Evolutionary conservation across 257 asterid species (phyloP), one percentile per base, ranked within the genome.

Genomic region (Echites panduratus): DNA sequence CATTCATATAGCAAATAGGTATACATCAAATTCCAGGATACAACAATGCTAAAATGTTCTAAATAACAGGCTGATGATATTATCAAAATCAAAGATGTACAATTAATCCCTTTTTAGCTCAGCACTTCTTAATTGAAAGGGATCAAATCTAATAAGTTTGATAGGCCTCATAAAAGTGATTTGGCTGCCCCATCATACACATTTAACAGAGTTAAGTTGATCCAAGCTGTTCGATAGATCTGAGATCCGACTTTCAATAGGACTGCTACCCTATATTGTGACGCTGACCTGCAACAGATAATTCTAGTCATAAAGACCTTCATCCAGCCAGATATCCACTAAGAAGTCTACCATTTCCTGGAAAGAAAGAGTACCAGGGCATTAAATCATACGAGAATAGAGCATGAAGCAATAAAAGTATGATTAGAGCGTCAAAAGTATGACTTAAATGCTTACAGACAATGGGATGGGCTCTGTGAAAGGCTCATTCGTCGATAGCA

Each of bases 291-390:
- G 49, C 52, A 76, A 27, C 54, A 19, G 9, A 45, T 54, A 3
- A 27, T 35, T 58, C 81, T 86, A 90, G 76, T 91, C 96, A 57
- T 74, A 91, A 70, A 91, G 96, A 79, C 96, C 97, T 83, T 91
- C 98, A 61, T 91, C 97, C 0, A 82, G 84, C 98, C 98, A 93
- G 52, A 91, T 88, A 79, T 91, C 98, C 0, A 89, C 97, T 80
- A 93, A 80, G 74, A 93, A 93, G 80, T 91, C 98, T 26, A 88
- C 98, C 96, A 93, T 93, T 74, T 93, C 97, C 97, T 91, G 94
- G 72, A 79, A 19, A 47, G n/a, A 58, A 44, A 8, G 14, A 32
- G 3, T 11, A 32, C n/a, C 59, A 26, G 0, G 6, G 26, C 14
- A 29, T n/a, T n/a, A n/a, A n/a, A n/a, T n/a, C n/a, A n/a, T n/a